Evolutionary conservation across 2,329 filamentous ascomycete species (phyloP).

Genomic region (Verticillium isaacii): DNA sequence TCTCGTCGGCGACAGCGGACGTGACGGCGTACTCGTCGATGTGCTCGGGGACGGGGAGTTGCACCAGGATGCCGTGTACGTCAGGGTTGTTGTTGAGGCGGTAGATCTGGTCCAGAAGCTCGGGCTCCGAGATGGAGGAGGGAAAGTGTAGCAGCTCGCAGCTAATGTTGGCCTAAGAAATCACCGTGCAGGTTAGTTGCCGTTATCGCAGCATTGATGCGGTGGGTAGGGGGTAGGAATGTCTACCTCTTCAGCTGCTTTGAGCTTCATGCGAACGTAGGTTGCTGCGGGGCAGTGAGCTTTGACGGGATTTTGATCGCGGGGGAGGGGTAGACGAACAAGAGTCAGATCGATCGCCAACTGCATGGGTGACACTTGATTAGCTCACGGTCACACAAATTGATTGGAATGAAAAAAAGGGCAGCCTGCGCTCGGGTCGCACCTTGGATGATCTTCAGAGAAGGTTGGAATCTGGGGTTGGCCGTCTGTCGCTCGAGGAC

Average conservation of each 20-base stretch:
- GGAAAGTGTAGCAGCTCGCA: slow-evolving; percentile 84
- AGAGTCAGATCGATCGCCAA: slow-evolving; percentile 89
- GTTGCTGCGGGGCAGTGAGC: slow-evolving; percentile 57
- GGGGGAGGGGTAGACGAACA: slow-evolving; percentile 49
- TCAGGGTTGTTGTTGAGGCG: slow-evolving; percentile 79
- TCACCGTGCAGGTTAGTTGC: background rate
- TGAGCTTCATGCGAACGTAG: slow-evolving; percentile 99
- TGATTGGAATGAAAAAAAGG: slow-evolving; percentile 1
- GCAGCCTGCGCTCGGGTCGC: slow-evolving; percentile 20
- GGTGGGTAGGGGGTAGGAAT: background rate
- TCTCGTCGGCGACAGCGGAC: slow-evolving; percentile 84
- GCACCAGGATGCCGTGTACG: slow-evolving; percentile 90
- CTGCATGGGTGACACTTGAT: slow-evolving; percentile 35
- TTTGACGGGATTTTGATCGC: slow-evolving; percentile 16
- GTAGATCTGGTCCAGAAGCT: slow-evolving; percentile 78
- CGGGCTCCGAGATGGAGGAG: slow-evolving; percentile 74
- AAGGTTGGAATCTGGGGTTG: slow-evolving; percentile 85
- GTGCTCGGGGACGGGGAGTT: slow-evolving; percentile 83
- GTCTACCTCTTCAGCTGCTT: slow-evolving; percentile 82
- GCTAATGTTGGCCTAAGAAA: slow-evolving; percentile 73
- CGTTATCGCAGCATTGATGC: background rate
- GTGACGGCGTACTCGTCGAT: slow-evolving; percentile 89
- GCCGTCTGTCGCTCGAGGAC: slow-evolving; percentile 75
- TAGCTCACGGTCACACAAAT: background rate
- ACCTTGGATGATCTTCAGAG: slow-evolving; percentile 94